Base-by-base conservation (phyloP, 371 early-diverging fungal genomes). In the Apophysomyces elegans region DNA sequence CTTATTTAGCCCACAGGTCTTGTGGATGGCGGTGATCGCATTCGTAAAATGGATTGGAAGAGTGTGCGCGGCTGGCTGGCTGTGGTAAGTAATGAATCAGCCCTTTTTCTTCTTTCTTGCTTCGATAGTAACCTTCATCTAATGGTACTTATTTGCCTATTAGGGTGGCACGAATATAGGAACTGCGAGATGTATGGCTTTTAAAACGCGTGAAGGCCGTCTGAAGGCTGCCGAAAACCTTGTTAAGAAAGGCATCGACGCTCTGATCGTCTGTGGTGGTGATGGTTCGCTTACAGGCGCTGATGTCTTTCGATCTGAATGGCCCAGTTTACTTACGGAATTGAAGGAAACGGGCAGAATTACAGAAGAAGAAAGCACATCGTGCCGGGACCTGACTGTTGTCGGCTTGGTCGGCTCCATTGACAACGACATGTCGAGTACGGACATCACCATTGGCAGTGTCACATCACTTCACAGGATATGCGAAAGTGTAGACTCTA, bases 241-340 rank as follows among this genome's bases (percentile, higher is more conserved):
- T 69, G 88, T 96, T 68, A 86, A 85, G 62, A 90, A 90, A 64
- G 95, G 95, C 37, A 99, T 99, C 61, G 97, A 98, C 72, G 91
- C 98, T 8, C 79, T 99, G 45, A 86, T 99, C 65, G 95, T 99
- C 16, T 91, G 97, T 69, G 99, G 99, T 64, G 99, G 99, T 62
- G 99, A 99, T 73, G 99, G 99, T 11, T 95, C 96, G 12, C 83
- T 99, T 68, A 96, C 96, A 7, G 99, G 99, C 58, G 99, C 99
- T 6, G 93, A 96, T 73, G 78, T 88, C 46, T 88, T 99, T 76
- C 88, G 97, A 44, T 73, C 90, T 32, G 99, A 99, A 79, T 99
- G 99, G 96, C 86, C 86, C 21, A 85, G 86, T 4, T 84, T 96
- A 13, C 73, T 97, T 1, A 84, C 85, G 41, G 95, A 95, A 66